Conservation (phyloP, 768 basidiomycete species). For the Lactarius sanguifluus region DNA sequence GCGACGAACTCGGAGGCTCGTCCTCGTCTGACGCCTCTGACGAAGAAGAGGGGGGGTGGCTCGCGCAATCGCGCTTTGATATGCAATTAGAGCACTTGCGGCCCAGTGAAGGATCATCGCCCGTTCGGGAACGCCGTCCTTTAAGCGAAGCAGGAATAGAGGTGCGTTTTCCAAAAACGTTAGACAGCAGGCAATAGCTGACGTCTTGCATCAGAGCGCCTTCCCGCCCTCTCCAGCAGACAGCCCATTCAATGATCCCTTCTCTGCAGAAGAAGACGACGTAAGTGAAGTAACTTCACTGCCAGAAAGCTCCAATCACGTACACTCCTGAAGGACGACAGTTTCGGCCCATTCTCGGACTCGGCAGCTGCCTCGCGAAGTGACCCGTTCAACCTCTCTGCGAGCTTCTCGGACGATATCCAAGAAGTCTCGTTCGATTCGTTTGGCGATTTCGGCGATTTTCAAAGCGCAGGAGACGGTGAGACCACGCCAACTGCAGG, state of each 20-base stretch:
- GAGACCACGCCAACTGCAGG: slow-evolving; percentile 64
- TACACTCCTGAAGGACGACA: slow-evolving; percentile 46
- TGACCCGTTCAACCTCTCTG: slow-evolving; percentile 54
- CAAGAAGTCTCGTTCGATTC: slow-evolving; percentile 66
- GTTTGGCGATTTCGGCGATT: slow-evolving; percentile 71
- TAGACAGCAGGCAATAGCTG: neutral
- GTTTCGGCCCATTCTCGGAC: slow-evolving; percentile 83
- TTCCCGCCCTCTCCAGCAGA: slow-evolving; percentile 22
- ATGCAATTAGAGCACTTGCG: slow-evolving; percentile 33
- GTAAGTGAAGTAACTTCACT: slow-evolving; percentile 38
- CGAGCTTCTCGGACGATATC: slow-evolving; percentile 60
- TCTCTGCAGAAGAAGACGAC: slow-evolving; percentile 53
- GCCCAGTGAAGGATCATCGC: slow-evolving; percentile 30
- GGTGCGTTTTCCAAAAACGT: slow-evolving; percentile 22
- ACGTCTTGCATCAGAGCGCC: slow-evolving; percentile 8
- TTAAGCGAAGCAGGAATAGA: slow-evolving; percentile 36
- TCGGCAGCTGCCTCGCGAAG: slow-evolving; percentile 47
- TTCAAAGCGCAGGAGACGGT: slow-evolving; percentile 55
- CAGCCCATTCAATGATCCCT: slow-evolving; percentile 36
- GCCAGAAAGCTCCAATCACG: slow-evolving; percentile 6
- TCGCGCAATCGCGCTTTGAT: slow-evolving; percentile 73
- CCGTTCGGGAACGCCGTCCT: slow-evolving; percentile 35
- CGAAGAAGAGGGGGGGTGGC: slow-evolving; percentile 76
- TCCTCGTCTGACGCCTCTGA: slow-evolving; percentile 51
- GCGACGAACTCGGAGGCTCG: slow-evolving; percentile 55